Conservation (phyloP, 805 yeast genomes). For the Kuraishia ogatae region DNA sequence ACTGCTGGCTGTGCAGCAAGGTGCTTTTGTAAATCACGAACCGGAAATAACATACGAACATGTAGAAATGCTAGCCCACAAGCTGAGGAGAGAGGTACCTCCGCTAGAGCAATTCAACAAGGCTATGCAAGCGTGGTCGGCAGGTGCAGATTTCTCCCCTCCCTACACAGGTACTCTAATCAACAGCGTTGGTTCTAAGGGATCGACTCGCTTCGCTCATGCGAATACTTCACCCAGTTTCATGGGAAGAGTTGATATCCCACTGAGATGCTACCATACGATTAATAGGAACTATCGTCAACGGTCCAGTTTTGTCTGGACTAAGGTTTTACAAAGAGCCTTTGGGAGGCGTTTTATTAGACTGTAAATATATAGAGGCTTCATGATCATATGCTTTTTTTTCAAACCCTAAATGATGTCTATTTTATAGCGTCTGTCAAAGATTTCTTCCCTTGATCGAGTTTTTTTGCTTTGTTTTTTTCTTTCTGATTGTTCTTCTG, state of each 20-base stretch:
- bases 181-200: too few relatives aligned
- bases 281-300: neutral
- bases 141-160: neutral
- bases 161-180: neutral
- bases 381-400: too few relatives aligned
- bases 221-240: too few relatives aligned
- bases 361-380: neutral
- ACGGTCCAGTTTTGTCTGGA: neutral
- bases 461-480: slow-evolving; percentile 4
- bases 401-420: too few relatives aligned
- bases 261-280: neutral
- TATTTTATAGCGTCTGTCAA: neutral
- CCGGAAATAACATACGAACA: slow-evolving; percentile 1
- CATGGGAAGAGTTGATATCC: neutral
- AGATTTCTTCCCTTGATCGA: neutral
- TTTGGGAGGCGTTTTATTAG: neutral
- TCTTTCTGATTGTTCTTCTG: slow-evolving; percentile 18
- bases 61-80: neutral
- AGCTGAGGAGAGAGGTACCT: neutral
- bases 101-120: neutral
- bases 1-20: neutral
- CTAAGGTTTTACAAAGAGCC: neutral
- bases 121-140: neutral
- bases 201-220: too few relatives aligned
- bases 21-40: neutral